phyloP scores from a whole-genome alignment of 805 yeast genomes.

The Cyberlindnera amylophila region DNA sequence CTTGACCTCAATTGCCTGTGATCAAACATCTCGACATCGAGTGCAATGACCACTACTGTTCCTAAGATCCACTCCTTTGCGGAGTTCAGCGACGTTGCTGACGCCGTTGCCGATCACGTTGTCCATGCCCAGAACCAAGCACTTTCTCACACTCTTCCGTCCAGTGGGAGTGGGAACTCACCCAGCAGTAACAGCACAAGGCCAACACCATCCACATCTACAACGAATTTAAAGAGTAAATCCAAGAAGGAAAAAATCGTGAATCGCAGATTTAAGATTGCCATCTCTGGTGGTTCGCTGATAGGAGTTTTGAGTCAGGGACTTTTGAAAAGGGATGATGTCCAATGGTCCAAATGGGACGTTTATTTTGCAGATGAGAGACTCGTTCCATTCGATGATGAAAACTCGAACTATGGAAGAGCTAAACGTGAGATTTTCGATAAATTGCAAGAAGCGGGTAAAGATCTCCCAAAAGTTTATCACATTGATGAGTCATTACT shows the following conservation, averaged over 20 bases:
- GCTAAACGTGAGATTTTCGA: conserved; percentile 82
- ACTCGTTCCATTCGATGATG: conserved; percentile 79
- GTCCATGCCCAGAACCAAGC: conserved; percentile 77
- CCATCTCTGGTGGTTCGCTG: conserved; percentile 90
- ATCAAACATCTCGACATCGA: not conserved
- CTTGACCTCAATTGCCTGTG: not conserved
- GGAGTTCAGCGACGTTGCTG: conserved; percentile 86
- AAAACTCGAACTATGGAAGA: conserved; percentile 86
- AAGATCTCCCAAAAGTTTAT: conserved; percentile 62
- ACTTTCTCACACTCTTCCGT: conserved; percentile 17
- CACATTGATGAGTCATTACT: conserved; percentile 79
- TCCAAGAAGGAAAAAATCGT: conserved; percentile 31
- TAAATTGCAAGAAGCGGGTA: conserved; percentile 37
- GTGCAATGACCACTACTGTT: conserved; percentile 80
- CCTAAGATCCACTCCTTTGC: conserved; percentile 93
- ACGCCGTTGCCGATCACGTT: conserved; percentile 94
- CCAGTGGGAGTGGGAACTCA: conserved; percentile 17
- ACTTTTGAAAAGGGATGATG: conserved; percentile 65
- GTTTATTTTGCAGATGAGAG: conserved; percentile 95
- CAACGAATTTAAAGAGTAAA: conserved; percentile 15
- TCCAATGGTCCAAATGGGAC: conserved; percentile 94
- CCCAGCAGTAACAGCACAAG: conserved; percentile 15
- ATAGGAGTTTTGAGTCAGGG: conserved; percentile 87
- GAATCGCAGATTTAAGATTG: conserved; percentile 76
- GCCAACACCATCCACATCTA: conserved; percentile 15